Evolutionary conservation across 2,329 filamentous ascomycete genomes (phyloP), one percentile per base, ranked within the genome.

Genomic region (Penicillium sp.): DNA sequence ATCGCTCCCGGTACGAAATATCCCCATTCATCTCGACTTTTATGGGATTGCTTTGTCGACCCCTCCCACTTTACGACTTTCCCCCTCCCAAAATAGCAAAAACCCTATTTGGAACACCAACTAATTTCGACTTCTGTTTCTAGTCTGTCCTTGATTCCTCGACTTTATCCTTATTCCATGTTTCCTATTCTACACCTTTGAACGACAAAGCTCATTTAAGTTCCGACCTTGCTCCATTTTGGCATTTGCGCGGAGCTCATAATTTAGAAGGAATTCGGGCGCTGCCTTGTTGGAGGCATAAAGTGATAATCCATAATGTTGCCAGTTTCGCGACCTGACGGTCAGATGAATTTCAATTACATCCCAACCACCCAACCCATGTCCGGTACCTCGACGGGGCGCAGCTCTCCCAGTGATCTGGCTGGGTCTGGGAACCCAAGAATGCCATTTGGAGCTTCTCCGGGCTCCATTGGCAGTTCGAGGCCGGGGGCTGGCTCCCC

Each of bases 401-500:
- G 85, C 73, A 91, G 88, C 62, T 92, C 91, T 40, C 90, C 91
- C 38, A 88, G 88, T 69, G 91, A 96, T 67, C 79, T 87, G 60
- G 80, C 87, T 56, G 81, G 83, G 53, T 80, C 84, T 67, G 82
- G 81, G 67, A 75, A 80, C 56, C 77, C 87, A 64, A 86, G 91
- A 75, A 88, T 90, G 62, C 85, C 90, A 22, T 89, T 93, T 70
- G 86, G 86, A 56, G 78, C 88, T 60, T 80, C 88, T 58, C 75
- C 76, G 56, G 75, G 73, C 54, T 78, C 82, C 53, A 78, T 83
- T 53, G 80, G 80, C 60, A 78, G 77, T 69, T 79, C 81, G 64
- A 81, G 93, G 79, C 89, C 93, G 70, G 91, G 92, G 80, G 87
- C 91, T 80, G 92, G 92, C 73, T 99, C 94, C 82, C 94, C 94